A percentile compares a stretch with the other conserved stretches of the same genome.
These are phyloP conservation scores for Cercospora zeae-maydis DNA, from an alignment of 2,329 filamentous ascomycete species.

Conservation along the genomic window DNA sequence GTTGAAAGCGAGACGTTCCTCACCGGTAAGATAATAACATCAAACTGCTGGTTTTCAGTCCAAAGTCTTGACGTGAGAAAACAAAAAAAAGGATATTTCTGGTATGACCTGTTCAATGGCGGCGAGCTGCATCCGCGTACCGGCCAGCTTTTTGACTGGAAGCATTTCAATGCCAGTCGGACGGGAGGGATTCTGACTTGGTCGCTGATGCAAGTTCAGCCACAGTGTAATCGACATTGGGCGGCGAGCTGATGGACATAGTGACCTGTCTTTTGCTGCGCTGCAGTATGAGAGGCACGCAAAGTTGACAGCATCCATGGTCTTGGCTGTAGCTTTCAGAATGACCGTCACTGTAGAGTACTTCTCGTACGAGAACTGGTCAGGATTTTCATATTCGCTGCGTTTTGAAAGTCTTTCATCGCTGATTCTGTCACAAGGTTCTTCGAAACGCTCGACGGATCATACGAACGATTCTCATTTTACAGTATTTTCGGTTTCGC, in stretches of 20 bases:
- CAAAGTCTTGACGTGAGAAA: too few relatives aligned
- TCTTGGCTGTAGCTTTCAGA: background rate
- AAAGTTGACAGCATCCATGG: background rate
- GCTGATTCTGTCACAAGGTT: background rate
- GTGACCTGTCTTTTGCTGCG: background rate
- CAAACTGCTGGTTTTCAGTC: too few relatives aligned
- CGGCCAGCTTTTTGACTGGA: background rate
- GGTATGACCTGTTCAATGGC: background rate
- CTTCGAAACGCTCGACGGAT: background rate
- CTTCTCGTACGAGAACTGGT: background rate
- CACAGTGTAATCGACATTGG: background rate
- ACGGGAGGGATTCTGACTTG: background rate
- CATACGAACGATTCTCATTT: background rate
- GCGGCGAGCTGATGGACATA: background rate
- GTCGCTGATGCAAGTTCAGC: background rate
- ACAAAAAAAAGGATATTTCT: background rate
- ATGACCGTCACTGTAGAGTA: background rate
- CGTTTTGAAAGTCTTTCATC: background rate
- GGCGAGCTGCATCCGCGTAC: background rate
- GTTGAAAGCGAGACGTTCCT: background rate
- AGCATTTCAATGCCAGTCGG: background rate
- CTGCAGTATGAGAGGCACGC: background rate
- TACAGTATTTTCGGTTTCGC: background rate
- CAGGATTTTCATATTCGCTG: background rate
- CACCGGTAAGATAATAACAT: too few relatives aligned